Evolutionary conservation across 129 eudicot species (phyloP), one percentile per base, ranked within the genome.

Genomic region (Sambucus nigra): DNA sequence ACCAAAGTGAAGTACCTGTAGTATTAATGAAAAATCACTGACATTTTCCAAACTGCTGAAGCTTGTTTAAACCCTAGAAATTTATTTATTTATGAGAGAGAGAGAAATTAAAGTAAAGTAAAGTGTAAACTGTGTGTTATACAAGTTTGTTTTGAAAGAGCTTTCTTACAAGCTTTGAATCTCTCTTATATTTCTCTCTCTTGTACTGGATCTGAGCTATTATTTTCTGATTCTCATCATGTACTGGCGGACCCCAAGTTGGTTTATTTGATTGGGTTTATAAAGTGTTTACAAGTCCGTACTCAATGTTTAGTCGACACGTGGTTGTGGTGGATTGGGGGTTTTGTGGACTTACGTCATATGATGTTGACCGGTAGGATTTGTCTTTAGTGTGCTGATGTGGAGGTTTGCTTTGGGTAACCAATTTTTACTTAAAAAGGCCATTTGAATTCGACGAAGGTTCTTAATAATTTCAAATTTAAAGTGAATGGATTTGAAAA

Each of bases 211-310:
- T 56, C 19, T 50, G 23, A 25, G 19, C 5, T 32, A 17, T 18
- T 22, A 8, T n/a, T 55, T 45, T 66, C 46, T 56, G 51, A 42
- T 59, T 69, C 57, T 53, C 41, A 31, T 5, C 27, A 4, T 17
- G 59, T n/a, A n/a, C 59, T 26, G 52, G 69, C 74, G 74, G 74
- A 69, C 74, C 53, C 68, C 68, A 61, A 46, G 13, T 41, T 51
- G 29, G 53, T 60, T 53, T 50, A 54, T 61, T 35, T 47, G 61
- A 60, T 61, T 51, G 46, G 39, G 58, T 53, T 61, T 39, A 54
- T 1, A 42, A 17, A 24, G 47, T 46, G 64, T 62, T 61, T 61
- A 21, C 0, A 14, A 54, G 68, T 55, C 51, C 68, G 68, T 14
- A 47, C 9, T 26, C 14, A 22, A 14, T 35, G 25, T 14, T 1